These are phyloP conservation scores for Boletus rex-veris DNA, from an alignment of 768 basidiomycete species.

Conservation along the genomic window DNA sequence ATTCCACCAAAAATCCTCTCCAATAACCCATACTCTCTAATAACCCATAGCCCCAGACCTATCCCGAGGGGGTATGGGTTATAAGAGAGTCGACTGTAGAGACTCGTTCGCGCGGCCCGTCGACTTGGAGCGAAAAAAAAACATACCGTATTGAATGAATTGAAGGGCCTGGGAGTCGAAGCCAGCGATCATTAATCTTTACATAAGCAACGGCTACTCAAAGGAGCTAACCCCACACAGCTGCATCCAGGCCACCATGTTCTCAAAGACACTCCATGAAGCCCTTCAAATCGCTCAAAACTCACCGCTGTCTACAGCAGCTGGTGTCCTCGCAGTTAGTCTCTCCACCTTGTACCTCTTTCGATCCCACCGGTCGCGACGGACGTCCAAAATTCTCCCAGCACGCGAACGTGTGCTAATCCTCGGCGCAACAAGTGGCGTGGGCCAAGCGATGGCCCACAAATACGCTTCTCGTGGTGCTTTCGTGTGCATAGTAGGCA, in stretches of 20 bases:
- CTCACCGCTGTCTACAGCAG: slow-evolving; percentile 4
- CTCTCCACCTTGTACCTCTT: slow-evolving; percentile 20
- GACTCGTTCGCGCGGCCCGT: too few species aligned
- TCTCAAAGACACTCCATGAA: slow-evolving; percentile 4
- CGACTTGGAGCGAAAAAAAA: too few species aligned
- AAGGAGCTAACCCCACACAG: not conserved
- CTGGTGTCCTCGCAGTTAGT: slow-evolving; percentile 11
- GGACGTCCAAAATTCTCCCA: slow-evolving; percentile 38
- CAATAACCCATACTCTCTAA: too few species aligned
- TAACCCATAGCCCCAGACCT: too few species aligned
- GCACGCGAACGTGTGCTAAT: slow-evolving; percentile 69
- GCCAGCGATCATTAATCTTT: not conserved
- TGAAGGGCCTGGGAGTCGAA: too few species aligned
- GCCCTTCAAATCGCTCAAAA: slow-evolving; percentile 1
- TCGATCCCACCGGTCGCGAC: slow-evolving; percentile 18
- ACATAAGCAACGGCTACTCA: not conserved
- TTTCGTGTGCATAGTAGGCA: slow-evolving; percentile 68
- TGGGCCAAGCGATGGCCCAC: slow-evolving; percentile 68
- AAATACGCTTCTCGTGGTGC: slow-evolving; percentile 76
- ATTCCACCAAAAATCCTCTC: too few species aligned
- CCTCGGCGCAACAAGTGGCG: slow-evolving; percentile 80
- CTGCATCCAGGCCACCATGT: not conserved
- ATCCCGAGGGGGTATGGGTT: too few species aligned
- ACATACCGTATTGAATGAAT: too few species aligned
- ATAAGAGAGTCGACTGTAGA: too few species aligned